Evolutionary conservation across 306 rosid species (phyloP).

Genomic region (Neltuma alba): DNA sequence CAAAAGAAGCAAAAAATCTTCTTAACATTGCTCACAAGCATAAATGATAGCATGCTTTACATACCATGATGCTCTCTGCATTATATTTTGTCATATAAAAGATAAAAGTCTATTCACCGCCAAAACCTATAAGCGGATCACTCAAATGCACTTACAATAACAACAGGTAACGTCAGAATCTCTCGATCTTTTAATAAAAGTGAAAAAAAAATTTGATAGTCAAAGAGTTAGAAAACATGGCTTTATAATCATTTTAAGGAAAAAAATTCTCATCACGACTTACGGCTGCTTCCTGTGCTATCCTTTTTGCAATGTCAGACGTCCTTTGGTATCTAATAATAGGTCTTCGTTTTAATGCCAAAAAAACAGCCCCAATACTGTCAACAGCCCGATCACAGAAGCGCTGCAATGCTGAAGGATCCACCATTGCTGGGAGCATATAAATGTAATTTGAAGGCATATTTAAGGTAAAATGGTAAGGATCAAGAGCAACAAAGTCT

Average conservation of each 20-base stretch:
- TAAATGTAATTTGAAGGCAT: slow-evolving; percentile 72
- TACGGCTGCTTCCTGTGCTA: slow-evolving; percentile 79
- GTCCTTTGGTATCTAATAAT: slow-evolving; percentile 90
- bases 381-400: slow-evolving; percentile 86
- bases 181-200: neutral
- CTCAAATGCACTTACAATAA: neutral
- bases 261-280: neutral
- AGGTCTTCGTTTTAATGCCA: slow-evolving; percentile 89
- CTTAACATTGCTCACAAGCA: slow-evolving; percentile 21
- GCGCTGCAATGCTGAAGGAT: slow-evolving; percentile 66
- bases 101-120: neutral
- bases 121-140: neutral
- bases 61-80: slow-evolving; percentile 7
- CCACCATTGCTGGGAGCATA: slow-evolving; percentile 94
- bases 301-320: slow-evolving; percentile 84
- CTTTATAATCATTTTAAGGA: neutral
- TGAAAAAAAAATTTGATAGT: neutral
- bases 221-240: neutral
- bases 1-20: slow-evolving; percentile 29
- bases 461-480: slow-evolving; percentile 85
- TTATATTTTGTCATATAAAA: neutral
- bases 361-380: slow-evolving; percentile 82
- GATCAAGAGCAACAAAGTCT: slow-evolving; percentile 86
- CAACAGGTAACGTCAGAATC: neutral
- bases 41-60: slow-evolving; percentile 6